Evolutionary conservation across 163 green algal genomes (phyloP).

Genomic region (Scenedesmus sp.): DNA sequence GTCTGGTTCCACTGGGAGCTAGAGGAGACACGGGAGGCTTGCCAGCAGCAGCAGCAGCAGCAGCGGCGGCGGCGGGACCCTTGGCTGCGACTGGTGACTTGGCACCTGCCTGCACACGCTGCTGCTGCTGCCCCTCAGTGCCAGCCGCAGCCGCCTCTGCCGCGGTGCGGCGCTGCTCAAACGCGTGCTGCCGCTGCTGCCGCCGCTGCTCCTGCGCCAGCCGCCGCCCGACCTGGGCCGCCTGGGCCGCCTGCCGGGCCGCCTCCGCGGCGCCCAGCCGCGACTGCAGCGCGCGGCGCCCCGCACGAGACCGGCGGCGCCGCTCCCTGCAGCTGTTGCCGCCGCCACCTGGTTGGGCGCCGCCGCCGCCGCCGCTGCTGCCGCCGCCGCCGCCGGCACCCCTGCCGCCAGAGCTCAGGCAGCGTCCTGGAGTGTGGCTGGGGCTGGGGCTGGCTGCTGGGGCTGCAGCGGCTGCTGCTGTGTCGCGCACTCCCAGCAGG

Average conservation of each 20-base stretch:
- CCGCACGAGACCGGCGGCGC: background rate
- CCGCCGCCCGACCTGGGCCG: background rate
- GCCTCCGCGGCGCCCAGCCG: background rate
- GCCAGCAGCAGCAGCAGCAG: conserved; percentile 1
- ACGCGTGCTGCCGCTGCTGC: conserved; percentile 16
- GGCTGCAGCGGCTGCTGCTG: conserved; percentile 7
- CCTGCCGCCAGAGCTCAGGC: background rate
- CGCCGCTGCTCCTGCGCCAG: conserved; percentile 30
- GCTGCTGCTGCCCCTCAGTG: background rate
- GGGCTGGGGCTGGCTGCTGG: background rate
- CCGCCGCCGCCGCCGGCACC: background rate
- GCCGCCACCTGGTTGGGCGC: background rate
- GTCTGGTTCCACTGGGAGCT: background rate
- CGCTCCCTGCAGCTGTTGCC: conserved; percentile 10
- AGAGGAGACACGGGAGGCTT: background rate
- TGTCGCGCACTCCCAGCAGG: background rate
- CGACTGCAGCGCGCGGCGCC: background rate
- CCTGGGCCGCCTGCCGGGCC: background rate
- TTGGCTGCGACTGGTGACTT: background rate
- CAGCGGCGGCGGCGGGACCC: background rate
- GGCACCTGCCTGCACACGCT: background rate
- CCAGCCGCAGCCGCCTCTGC: background rate
- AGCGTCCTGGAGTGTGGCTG: background rate
- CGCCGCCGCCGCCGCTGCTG: background rate
- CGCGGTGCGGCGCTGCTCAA: background rate